Evolutionary conservation across 148 eudicot genomes (phyloP), one percentile per base, ranked within the genome.

Genomic region (Oxyria digyna): DNA sequence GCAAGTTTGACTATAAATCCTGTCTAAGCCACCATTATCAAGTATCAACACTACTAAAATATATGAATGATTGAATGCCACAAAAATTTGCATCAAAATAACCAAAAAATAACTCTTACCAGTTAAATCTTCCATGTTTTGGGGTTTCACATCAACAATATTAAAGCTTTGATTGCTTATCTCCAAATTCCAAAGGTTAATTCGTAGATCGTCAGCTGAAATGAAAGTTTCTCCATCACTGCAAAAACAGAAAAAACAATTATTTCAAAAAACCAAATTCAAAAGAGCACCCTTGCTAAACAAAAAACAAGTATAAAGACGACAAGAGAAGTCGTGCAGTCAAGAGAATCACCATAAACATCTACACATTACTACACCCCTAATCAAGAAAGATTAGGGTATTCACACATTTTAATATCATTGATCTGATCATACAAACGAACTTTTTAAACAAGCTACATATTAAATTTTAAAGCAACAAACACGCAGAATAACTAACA

Each of bases 151-250:
- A 79, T 88, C 94, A 74, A 88, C 87, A 72, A 88, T 88, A 74
- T 88, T 88, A 81, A 88, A 88, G 81, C 94, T 88, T 72, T 88
- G 94, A 76, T 81, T 85, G 82, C 90, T 85, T 54, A 85, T 88
- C 71, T 85, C 90, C 82, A 88, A 73, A 78, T 88, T 88, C 95
- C 95, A 88, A 71, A 88, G 91, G 75, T 88, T 88, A 72, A 88
- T 84, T 20, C 95, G 83, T 68, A 88, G 85, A 79, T 88, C 95
- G 80, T 88, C 95, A 57, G 95, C 95, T 40, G 95, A 88, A 77
- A 88, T 84, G 77, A 88, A 88, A 40, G 95, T 88, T 73, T 88
- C 95, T n/a, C 95, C 91, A 70, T 88, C 95, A 83, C 95, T 88
- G 73, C 20, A 78, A 75, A 59, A n/a, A n/a, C n/a, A 59, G 29